Evolutionary conservation across 2,329 filamentous ascomycete species (phyloP), one percentile per base, ranked within the genome.

Genomic region (Acrodontium crateriforme): DNA sequence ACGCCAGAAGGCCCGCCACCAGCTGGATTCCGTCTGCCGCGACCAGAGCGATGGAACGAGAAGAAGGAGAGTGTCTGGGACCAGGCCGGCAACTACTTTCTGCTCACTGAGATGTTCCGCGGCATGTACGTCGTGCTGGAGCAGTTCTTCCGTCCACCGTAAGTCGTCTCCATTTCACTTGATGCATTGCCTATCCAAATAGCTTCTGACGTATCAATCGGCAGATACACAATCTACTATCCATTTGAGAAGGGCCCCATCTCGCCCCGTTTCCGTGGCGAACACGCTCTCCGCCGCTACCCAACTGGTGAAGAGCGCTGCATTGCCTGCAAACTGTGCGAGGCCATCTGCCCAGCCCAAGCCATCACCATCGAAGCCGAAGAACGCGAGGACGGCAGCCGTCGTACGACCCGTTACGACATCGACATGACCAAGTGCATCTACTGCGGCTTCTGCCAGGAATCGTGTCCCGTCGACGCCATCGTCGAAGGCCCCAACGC

Each of bases 391-490:
- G 89, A 98, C 50, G 89, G 89, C 39, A 91, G 82, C 52, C 76
- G 89, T 59, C 75, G 89, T 54, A 98, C 89, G 28, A 94, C 87
- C 35, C 76, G 87, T 55, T 98, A 98, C 63, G 89, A 98, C 57
- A 94, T 98, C 54, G 89, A 98, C 63, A 98, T 98, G 89, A 95
- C 89, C 52, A 98, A 98, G 71, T 98, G 89, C 66, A 98, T 98
- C 61, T 98, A 95, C 74, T 95, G 89, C 58, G 89, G 89, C 28
- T 91, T 92, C 65, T 95, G 89, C 72, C 87, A 94, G 66, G 89
- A 98, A 67, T 92, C 82, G 41, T 98, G 89, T 64, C 89, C 89
- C 24, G 89, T 98, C 30, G 89, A 98, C 61, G 89, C 89, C 35
- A 98, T 82, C 57, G 77, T 82, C 34, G 77, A 81, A 55, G 70